Base-by-base conservation (phyloP, 2,329 filamentous ascomycete genomes). In the Trichoderma sp. region DNA sequence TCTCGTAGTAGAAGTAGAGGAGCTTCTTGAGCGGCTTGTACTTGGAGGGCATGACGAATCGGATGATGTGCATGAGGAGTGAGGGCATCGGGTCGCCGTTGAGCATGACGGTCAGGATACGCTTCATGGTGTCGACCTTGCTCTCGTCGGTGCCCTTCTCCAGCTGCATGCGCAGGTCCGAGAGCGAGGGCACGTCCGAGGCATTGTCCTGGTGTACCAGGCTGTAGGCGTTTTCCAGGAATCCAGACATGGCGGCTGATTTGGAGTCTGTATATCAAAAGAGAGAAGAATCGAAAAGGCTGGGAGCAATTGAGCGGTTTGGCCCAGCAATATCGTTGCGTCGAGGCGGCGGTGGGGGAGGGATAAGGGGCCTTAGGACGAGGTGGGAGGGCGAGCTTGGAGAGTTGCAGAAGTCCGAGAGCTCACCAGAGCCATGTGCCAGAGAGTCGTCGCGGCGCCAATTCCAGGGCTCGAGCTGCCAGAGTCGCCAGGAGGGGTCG, bases 21-120 rank as follows among this genome's bases (percentile, higher is more conserved):
- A 99, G 87, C 85, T 99, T 99, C 88, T 99, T 99, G 76, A 99
- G 85, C 52, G 91, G 85, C 84, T 99, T 99, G 81, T 92, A 93
- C 84, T 96, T 97, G 72, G 94, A 97, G 16, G 96, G 96, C 96
- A 99, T 99, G 76, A 99, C 94, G 80, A 99, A 99, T 80, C 96
- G 93, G 81, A 99, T 99, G 78, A 99, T 99, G 84, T 98, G 96
- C 96, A 99, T 99, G 75, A 99, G 89, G 24, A 99, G 86, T 74
- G 94, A 90, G 30, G 94, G 91, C 91, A 99, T 96, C 51, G 96
- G 90, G 78, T 99, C 95, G 74, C 96, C 96, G 80, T 98, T 98
- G 77, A 99, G 89, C 96, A 99, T 98, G 78, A 97, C 89, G 72
- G 93, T 97, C 78, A 98, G 84, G 79, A 99, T 94, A 83, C 90